Evolutionary conservation across 1,284 basidiomycete genomes (phyloP), one percentile per base, ranked within the genome.

Genomic region (Apiotrichum siamense): DNA sequence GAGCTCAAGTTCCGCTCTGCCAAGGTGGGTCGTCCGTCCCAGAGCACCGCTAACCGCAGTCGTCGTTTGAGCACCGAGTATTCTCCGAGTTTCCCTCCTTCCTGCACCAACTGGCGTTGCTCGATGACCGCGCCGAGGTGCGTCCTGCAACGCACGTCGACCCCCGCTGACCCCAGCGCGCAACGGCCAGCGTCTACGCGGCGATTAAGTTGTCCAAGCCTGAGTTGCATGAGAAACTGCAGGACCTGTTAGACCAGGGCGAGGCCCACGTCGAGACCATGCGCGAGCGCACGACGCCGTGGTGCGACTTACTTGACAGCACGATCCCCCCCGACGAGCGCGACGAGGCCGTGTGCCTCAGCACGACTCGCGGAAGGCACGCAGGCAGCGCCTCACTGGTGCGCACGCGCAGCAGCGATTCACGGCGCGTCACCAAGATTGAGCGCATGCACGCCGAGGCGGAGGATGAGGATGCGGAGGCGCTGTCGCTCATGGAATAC

Each of bases 31-130:
- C 3, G 29, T 3, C 2, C 2, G 23, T 1, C 4, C n/a, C 17
- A 7, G 21, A 9, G 15, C 10, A 5, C 18, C 3, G 35, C 49
- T 46, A 23, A 58, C 18, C 3, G 2, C 27, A 69, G 69, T 55
- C 62, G 6, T 63, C 65, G 20, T 64, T 72, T 29, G 68, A 70
- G 43, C 68, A 70, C 43, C 62, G 66, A 21, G 54, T 72, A 9
- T 61, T 70, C 39, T 50, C 58, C 11, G 68, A 70, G 42, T 54
- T 63, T 17, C 62, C 64, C 9, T 49, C 49, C 5, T 48, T 64
- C 7, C 51, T 70, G 5, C 49, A 54, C 4, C 41, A 53, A 4
- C 47, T 72, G 11, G 52, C 51, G 18, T 59, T 62, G 26, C 52
- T 58, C 2, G 70, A 72, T 44, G 51, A 58, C n/a, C 54, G 61